Evolutionary conservation across 2,329 filamentous ascomycete species (phyloP).

Genomic region (Calonectria hongkongensis): DNA sequence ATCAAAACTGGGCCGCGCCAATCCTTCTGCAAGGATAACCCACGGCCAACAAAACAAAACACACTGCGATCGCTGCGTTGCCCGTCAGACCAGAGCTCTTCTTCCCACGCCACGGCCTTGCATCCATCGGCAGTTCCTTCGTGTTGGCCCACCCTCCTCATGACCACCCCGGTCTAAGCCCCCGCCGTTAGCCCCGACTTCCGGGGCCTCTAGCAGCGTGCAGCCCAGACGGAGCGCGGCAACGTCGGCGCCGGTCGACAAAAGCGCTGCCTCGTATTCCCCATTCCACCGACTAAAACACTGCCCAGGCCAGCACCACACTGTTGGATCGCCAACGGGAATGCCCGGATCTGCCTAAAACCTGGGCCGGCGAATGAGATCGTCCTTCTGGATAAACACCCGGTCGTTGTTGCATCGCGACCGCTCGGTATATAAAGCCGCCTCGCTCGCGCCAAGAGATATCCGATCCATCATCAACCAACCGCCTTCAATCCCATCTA

Average conservation of each 20-base stretch:
- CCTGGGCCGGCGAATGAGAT: not conserved
- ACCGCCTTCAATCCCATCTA: slow-evolving; percentile 1
- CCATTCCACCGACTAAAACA: not conserved
- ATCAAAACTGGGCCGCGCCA: slow-evolving; percentile 8
- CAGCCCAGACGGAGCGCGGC: not conserved
- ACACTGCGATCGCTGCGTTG: not conserved
- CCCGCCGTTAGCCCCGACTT: slow-evolving; percentile 16
- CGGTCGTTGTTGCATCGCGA: slow-evolving; percentile 3
- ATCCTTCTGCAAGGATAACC: slow-evolving; percentile 1
- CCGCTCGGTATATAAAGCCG: slow-evolving; percentile 4
- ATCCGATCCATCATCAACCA: slow-evolving; percentile 1
- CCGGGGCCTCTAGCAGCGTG: slow-evolving; percentile 4
- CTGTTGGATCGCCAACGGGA: not conserved
- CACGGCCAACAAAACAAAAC: not conserved
- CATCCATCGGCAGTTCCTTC: slow-evolving; percentile 9
- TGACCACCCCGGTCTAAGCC: slow-evolving; percentile 7
- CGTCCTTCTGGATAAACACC: not conserved
- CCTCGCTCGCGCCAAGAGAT: not conserved
- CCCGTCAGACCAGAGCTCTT: not conserved
- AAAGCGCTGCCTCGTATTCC: slow-evolving; percentile 19
- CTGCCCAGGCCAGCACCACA: not conserved
- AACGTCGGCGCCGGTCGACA: not conserved
- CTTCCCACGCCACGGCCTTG: not conserved
- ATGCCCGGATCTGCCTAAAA: not conserved
- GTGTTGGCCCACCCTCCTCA: slow-evolving; percentile 16